Percentiles rank a stretch among this genome's conserved stretches.
These are phyloP conservation scores for Fusarium palustre DNA, from an alignment of 2,329 filamentous ascomycete species.

Conservation along the genomic window DNA sequence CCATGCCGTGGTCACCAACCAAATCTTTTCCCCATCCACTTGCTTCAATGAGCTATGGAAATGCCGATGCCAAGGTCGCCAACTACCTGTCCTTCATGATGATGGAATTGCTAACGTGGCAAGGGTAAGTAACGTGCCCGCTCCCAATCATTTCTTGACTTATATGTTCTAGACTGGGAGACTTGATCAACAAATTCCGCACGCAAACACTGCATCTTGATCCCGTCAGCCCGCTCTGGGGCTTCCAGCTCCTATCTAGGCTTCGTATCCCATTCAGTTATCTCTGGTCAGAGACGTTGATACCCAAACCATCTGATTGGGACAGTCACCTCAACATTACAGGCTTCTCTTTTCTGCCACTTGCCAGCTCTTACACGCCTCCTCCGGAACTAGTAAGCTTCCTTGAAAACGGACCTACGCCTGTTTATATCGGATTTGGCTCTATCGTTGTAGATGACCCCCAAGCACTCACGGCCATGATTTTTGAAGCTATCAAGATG, in stretches of 20 bases:
- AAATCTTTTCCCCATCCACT: constrained; percentile 44
- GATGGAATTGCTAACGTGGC: constrained; percentile 80
- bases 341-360: constrained; percentile 71
- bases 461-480: constrained; percentile 65
- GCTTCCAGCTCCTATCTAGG: constrained; percentile 71
- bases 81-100: constrained; percentile 54
- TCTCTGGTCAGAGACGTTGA: constrained; percentile 75
- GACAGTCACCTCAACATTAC: constrained; percentile 67
- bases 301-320: constrained; percentile 75
- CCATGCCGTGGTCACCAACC: constrained; percentile 80
- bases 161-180: constrained; percentile 62
- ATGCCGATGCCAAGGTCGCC: constrained; percentile 41
- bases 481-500: constrained; percentile 68
- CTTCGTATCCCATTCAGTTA: constrained; percentile 76
- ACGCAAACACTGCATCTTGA: constrained; percentile 71
- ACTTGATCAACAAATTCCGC: constrained; percentile 78
- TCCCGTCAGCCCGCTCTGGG: constrained; percentile 73
- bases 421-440: constrained; percentile 75
- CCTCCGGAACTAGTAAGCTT: constrained; percentile 65
- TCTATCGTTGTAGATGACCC: constrained; percentile 75
- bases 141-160: background rate
- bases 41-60: constrained; percentile 54
- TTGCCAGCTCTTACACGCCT: constrained; percentile 65
- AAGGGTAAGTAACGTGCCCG: constrained; percentile 60
- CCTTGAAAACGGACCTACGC: constrained; percentile 66